phyloP scores from a whole-genome alignment of 169 alveolate genomes.

The Cryptosporidium canis region DNA sequence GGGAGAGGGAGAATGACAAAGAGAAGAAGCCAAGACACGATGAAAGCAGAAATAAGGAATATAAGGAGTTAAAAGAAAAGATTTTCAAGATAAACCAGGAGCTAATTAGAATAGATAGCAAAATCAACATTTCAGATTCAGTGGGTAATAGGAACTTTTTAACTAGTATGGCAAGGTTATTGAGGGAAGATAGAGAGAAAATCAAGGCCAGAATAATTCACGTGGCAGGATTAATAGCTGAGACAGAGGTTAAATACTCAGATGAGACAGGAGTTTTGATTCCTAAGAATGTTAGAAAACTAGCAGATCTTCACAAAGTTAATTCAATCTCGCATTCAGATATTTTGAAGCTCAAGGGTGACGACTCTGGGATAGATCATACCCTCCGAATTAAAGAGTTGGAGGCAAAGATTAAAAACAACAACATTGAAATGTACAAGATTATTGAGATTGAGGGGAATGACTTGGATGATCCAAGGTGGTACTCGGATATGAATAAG shows the following conservation, averaged over 20 bases:
- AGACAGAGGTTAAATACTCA: constrained; percentile 21
- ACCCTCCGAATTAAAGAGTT: constrained; percentile 25
- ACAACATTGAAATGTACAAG: constrained; percentile 25
- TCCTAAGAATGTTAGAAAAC: constrained; percentile 39
- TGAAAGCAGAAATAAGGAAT: neutral
- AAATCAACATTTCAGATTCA: neutral
- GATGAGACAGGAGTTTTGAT: neutral
- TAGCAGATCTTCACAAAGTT: constrained; percentile 41
- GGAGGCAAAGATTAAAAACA: constrained; percentile 5
- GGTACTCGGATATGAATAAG: constrained; percentile 42
- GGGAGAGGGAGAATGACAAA: constrained; percentile 1
- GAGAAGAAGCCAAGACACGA: neutral
- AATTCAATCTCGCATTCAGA: constrained; percentile 30
- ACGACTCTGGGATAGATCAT: constrained; percentile 18
- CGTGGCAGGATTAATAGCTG: constrained; percentile 53
- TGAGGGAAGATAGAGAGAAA: constrained; percentile 10
- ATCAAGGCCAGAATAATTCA: constrained; percentile 16
- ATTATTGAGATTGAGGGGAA: constrained; percentile 46
- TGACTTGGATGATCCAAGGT: constrained; percentile 41
- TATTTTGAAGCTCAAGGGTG: constrained; percentile 32
- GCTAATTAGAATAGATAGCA: neutral
- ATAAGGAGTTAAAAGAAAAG: constrained; percentile 13
- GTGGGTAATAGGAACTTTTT: constrained; percentile 1
- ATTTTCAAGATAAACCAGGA: neutral
- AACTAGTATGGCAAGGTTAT: neutral